These are phyloP conservation scores for Auriscalpium microsporum DNA, from an alignment of 768 basidiomycete species.

Conservation along the genomic window DNA sequence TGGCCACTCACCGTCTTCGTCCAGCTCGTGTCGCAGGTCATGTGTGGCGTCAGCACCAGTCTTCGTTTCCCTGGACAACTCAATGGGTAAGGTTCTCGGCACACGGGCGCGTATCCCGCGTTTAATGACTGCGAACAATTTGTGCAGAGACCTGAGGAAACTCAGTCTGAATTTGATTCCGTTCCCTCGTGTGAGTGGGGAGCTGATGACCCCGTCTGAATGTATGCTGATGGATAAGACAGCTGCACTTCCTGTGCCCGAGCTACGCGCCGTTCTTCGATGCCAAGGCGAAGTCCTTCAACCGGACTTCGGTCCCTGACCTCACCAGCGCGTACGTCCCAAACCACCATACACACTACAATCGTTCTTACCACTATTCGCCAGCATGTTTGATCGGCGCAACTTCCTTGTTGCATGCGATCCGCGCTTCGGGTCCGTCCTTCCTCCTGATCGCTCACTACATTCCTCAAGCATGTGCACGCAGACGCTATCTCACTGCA, in stretches of 20 bases:
- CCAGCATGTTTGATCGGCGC: conserved; percentile 69
- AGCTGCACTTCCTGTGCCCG: conserved; percentile 96
- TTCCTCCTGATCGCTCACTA: conserved; percentile 1
- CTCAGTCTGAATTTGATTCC: conserved; percentile 92
- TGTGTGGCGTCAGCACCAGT: conserved; percentile 91
- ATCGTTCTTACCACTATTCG: not conserved
- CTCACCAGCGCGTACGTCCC: conserved; percentile 61
- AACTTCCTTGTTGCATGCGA: conserved; percentile 80
- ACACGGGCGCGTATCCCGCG: too few relatives aligned
- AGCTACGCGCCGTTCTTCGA: conserved; percentile 89
- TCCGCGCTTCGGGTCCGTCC: conserved; percentile 60
- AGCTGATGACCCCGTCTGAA: not conserved
- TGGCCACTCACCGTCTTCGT: not conserved
- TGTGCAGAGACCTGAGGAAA: conserved; percentile 69
- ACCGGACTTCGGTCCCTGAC: conserved; percentile 54
- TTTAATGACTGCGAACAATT: not conserved
- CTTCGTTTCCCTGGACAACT: conserved; percentile 91
- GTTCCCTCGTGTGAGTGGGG: conserved; percentile 73
- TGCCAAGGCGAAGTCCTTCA: conserved; percentile 51
- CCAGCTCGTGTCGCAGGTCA: conserved; percentile 76
- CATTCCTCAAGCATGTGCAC: not conserved
- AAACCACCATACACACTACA: too few relatives aligned
- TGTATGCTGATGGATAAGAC: conserved; percentile 8
- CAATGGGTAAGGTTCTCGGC: conserved; percentile 51
- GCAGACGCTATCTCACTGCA: conserved; percentile 72